Base-by-base conservation (phyloP, 352 stramenopile species). In the Phytophthora hybrid region DNA sequence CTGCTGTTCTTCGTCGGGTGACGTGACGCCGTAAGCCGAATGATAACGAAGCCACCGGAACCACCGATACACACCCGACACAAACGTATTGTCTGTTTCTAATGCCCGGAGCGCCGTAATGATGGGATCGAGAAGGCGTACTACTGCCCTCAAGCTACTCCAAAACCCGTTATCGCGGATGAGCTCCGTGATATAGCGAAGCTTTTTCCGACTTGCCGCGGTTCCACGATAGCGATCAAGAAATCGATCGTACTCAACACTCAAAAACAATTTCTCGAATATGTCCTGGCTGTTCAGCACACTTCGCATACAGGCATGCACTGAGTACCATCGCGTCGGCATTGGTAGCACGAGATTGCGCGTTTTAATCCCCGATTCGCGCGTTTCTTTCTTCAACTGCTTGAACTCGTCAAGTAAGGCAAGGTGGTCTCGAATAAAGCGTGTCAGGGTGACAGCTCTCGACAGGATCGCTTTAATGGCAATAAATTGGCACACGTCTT, bases 361-460 rank as follows among this genome's bases (percentile, higher is more conserved):
- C 1, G 62, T 23, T 8, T 5, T 55, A 1, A 21, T 32, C 14
- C 62, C 62, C 7, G 18, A 5, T 11, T 56, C 21, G 2, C 52
- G 51, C 7, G 44, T 16, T 4, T 5, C 62, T 55, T 69, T 21
- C 21, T 69, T 32, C 3, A 69, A 11, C 8, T n/a, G 14, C 52
- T 69, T 61, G 4, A 69, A 69, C 13, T 62, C 62, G 11, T 69
- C 62, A 26, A 49, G 19, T 19, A 61, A 23, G 21, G 62, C 62
- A 9, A 69, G 52, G 26, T 61, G 34, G 29, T 56, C 51, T 21
- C 9, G 5, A 3, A 69, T 34, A 23, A 61, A 69, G 16, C 62
- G 34, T 41, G 34, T 13, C 34, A 13, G 52, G 3, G 52, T 61
- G 8, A 69, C 13, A 49, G 52, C 62, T 49, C 62, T 61, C 1